These are phyloP conservation scores for Erythrophleum ivorense DNA, from an alignment of 331 rosid genomes.

Conservation along the genomic window DNA sequence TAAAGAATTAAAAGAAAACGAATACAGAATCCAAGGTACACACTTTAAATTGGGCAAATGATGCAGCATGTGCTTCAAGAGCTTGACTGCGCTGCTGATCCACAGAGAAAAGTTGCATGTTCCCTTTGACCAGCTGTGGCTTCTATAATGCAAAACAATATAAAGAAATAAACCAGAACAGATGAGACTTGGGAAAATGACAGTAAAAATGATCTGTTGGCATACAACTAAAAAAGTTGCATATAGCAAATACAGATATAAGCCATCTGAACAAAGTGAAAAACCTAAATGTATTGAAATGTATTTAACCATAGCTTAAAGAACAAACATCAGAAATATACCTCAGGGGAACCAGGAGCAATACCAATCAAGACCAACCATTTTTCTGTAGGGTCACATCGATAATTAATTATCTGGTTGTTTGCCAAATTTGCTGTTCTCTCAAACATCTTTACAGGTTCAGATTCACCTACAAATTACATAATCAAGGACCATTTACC, in stretches of 20 bases:
- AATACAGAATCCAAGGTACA: constrained; percentile 24
- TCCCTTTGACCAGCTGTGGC: constrained; percentile 97
- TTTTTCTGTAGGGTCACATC: constrained; percentile 95
- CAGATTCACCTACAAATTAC: constrained; percentile 77
- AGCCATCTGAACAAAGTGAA: neutral
- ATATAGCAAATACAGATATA: constrained; percentile 16
- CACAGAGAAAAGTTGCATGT: constrained; percentile 95
- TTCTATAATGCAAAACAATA: constrained; percentile 57
- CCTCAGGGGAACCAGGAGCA: constrained; percentile 99
- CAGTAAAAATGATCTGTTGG: constrained; percentile 4
- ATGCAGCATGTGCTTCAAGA: constrained; percentile 98
- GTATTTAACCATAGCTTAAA: constrained; percentile 23
- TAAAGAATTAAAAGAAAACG: constrained; percentile 19
- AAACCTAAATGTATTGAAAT: constrained; percentile 29
- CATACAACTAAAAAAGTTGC: constrained; percentile 4
- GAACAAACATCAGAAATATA: constrained; percentile 38
- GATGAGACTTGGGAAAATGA: constrained; percentile 20
- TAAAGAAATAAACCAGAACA: constrained; percentile 30
- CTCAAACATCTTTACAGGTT: constrained; percentile 94
- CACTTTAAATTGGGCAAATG: constrained; percentile 95
- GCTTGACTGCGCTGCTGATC: constrained; percentile 99
- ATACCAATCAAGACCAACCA: constrained; percentile 99
- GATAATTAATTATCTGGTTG: constrained; percentile 97
- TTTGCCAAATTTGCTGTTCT: constrained; percentile 88
- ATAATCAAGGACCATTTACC: constrained; percentile 37